These are phyloP conservation scores for Metschnikowia anglica DNA, from an alignment of 805 yeast genomes.

Conservation along the genomic window DNA sequence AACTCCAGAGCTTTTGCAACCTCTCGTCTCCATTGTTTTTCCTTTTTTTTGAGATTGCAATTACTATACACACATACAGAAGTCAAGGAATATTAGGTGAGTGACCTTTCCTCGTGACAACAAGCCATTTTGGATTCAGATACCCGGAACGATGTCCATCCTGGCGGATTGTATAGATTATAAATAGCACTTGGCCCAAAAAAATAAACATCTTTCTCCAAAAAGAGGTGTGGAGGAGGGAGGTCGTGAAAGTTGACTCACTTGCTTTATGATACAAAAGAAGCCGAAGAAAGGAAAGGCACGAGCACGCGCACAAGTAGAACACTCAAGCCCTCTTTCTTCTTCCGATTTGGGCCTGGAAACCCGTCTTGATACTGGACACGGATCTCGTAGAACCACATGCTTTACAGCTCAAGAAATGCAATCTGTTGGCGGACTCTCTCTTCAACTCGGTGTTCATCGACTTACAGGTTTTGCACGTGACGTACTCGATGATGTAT, in stretches of 20 bases:
- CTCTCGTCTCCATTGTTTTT: no score
- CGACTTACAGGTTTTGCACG: conserved; percentile 98
- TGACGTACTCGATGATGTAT: conserved; percentile 94
- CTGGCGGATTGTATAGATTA: neutral
- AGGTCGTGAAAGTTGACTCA: no score
- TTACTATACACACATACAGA: conserved; percentile 8
- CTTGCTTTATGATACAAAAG: conserved; percentile 5
- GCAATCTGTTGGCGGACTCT: conserved; percentile 94
- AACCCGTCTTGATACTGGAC: conserved; percentile 97
- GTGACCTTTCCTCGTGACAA: neutral
- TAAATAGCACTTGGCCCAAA: neutral
- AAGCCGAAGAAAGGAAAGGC: conserved; percentile 4
- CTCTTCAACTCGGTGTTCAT: conserved; percentile 94
- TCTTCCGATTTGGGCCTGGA: conserved; percentile 95
- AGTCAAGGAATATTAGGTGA: neutral
- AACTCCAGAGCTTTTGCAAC: neutral
- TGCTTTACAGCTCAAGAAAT: conserved; percentile 94
- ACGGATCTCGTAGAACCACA: conserved; percentile 98
- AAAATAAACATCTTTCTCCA: neutral
- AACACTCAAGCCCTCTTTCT: conserved; percentile 60
- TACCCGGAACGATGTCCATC: neutral
- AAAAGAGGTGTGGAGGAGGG: no score
- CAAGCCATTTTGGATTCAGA: neutral
- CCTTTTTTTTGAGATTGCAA: conserved; percentile 3
- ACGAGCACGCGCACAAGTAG: no score